Conservation (phyloP, 805 yeast genomes). For the Naumovozyma baii region DNA sequence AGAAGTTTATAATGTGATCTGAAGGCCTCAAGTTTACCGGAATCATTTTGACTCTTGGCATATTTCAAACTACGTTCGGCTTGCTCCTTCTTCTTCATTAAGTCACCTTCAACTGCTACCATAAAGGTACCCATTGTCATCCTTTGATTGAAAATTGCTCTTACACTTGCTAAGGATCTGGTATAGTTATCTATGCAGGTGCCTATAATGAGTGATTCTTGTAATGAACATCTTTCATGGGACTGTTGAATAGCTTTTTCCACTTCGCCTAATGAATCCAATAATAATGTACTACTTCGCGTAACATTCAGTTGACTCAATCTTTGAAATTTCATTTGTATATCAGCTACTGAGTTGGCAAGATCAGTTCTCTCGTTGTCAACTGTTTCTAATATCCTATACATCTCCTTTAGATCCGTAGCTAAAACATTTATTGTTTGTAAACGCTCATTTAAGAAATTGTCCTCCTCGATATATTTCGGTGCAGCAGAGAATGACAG, state of each 20-base stretch:
- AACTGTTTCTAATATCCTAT: conserved; percentile 63
- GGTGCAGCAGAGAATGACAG: conserved; percentile 61
- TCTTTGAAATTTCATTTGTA: conserved; percentile 45
- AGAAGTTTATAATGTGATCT: conserved; percentile 50
- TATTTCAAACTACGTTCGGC: conserved; percentile 38
- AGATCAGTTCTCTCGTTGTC: conserved; percentile 70
- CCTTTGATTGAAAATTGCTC: conserved; percentile 66
- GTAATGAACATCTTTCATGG: conserved; percentile 67
- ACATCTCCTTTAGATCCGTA: conserved; percentile 56
- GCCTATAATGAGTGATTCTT: conserved; percentile 79
- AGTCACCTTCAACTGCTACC: conserved; percentile 41
- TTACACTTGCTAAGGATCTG: conserved; percentile 65
- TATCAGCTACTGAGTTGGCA: conserved; percentile 57
- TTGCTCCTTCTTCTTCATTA: conserved; percentile 36
- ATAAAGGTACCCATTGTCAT: conserved; percentile 43
- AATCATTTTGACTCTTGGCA: conserved; percentile 38
- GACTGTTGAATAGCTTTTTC: conserved; percentile 64
- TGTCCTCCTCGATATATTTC: conserved; percentile 69
- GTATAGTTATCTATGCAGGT: conserved; percentile 81
- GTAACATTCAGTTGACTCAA: conserved; percentile 70
- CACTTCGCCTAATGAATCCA: conserved; percentile 61
- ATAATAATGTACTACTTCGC: conserved; percentile 49
- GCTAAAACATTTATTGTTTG: conserved; percentile 64
- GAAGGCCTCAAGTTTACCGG: conserved; percentile 50
- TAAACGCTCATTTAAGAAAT: conserved; percentile 61